Percentiles rank a stretch among this genome's conserved stretches.
Conservation (phyloP, 2,329 filamentous ascomycete genomes). For the Bisporella sp. region DNA sequence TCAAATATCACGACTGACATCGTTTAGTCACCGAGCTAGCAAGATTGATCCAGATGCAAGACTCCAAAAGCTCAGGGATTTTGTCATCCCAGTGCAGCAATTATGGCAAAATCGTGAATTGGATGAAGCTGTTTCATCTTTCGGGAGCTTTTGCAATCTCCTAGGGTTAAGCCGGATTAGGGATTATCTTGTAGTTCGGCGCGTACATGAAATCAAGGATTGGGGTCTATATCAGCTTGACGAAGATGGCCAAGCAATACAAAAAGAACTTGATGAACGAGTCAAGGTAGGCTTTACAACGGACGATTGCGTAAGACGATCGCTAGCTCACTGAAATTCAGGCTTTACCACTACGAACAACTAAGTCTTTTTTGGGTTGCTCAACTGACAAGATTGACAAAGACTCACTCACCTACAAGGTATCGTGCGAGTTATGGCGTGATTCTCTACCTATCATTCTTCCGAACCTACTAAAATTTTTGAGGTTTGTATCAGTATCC, state of each 20-base stretch:
- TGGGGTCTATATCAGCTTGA: constrained; percentile 78
- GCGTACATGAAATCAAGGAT: constrained; percentile 70
- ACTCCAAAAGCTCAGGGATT: constrained; percentile 63
- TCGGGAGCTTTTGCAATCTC: constrained; percentile 71
- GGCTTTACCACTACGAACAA: constrained; percentile 73
- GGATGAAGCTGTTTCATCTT: constrained; percentile 62
- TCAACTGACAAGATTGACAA: constrained; percentile 85
- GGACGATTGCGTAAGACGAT: constrained; percentile 23
- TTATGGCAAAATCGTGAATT: constrained; percentile 73
- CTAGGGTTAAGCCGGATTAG: constrained; percentile 76
- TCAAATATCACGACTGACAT: constrained; percentile 7
- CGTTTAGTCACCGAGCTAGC: constrained; percentile 67
- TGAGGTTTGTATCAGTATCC: constrained; percentile 41
- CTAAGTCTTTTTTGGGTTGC: constrained; percentile 86
- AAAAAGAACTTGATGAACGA: constrained; percentile 70
- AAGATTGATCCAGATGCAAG: constrained; percentile 66
- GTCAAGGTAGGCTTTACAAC: constrained; percentile 45
- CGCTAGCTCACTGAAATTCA: constrained; percentile 1
- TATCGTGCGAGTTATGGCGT: constrained; percentile 77
- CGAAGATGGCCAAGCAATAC: constrained; percentile 69
- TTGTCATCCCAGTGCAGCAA: constrained; percentile 74
- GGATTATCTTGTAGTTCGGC: constrained; percentile 65
- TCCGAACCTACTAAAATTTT: constrained; percentile 76
- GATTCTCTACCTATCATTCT: constrained; percentile 75
- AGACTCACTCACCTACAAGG: constrained; percentile 62